Base-by-base conservation (phyloP, 441 rosid species). In the Erodium moschatum region DNA sequence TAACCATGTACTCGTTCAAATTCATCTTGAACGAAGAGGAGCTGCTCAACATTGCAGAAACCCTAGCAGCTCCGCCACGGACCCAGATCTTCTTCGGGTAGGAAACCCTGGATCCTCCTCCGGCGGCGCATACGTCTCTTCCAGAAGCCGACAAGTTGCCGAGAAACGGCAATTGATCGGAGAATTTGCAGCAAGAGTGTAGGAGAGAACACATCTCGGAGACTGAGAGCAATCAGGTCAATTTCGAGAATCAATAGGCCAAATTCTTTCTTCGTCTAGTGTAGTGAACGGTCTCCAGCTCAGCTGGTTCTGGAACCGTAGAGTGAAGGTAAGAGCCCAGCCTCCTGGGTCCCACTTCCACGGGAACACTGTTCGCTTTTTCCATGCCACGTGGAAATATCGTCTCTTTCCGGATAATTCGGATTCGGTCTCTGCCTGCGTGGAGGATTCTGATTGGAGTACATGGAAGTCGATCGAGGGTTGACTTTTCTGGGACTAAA, bases 1-100 rank as follows among this genome's bases (percentile, higher is more conserved):
- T 86, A 24, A 89, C 97, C 98, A 93, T 86, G 73, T 93, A 89
- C 90, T 93, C 97, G 24, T 89, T 46, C 52, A 46, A 46, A 46
- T n/a, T 35, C 40, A 35, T 35, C 40, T 35, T 35, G 40, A 35
- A 35, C 40, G 40, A 35, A 35, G 40, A 35, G 40, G 40, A 35
- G 6, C 40, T 35, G 40, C 40, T 74, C 40, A 88, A 84, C 96
- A 81, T 76, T 44, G 89, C 85, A 11, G 20, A 44, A 69, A 86
- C 82, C 67, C 71, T 75, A 44, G 31, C 35, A 10, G 11, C 4
- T 21, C 70, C 44, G 50, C 20, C 67, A 56, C 54, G 16, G n/a
- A 68, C 13, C 19, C 74, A 16, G 38, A 71, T 38, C 64, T 67
- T 72, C 20, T 35, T 40, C 6, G 48, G 19, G 5, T 2, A n/a